Base-by-base conservation (phyloP, 1,284 basidiomycete species). In the Termitomyces sp. region DNA sequence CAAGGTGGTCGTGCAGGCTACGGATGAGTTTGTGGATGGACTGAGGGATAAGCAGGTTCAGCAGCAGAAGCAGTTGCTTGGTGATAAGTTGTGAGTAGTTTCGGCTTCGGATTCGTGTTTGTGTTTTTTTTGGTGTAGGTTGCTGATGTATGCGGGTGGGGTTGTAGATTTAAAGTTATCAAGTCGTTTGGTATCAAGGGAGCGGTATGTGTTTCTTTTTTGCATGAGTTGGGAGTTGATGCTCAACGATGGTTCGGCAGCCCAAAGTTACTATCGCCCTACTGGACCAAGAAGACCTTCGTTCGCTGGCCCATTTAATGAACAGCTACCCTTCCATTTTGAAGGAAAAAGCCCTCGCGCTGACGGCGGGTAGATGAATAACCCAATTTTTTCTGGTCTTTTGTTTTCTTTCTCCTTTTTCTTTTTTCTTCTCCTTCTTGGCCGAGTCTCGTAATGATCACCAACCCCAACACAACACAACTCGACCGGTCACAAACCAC, bases 181-280 rank as follows among this genome's bases (percentile, higher is more conserved):
- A 92, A 91, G 68, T 77, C 79, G 6, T 87, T 87, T 62, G 88
- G 88, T 10, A 76, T 93, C 66, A 92, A 88, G 66, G 79, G 80
- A 47, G 86, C 88, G 54, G 86, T 88, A 66, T 61, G 86, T 68
- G 28, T 13, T 28, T 43, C 16, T 9, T 47, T 21, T 50, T 31
- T n/a, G n/a, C n/a, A n/a, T n/a, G 28, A 30, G 19, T 40, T 39
- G 26, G 28, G 43, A 46, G 37, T 49, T 55, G 26, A 51, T 40
- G 4, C 13, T 35, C 9, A 9, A 40, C 9, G 13, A 46, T 53
- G 1, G 1, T 53, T 53, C 21, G 21, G 18, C 59, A 88, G 82
- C 86, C 88, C 40, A 91, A 92, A 66, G 72, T 91, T 56, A 91
- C 91, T 1, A 91, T 95, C 60, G 73, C 80, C 1, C 76, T 95